Percentiles rank a stretch among this genome's conserved stretches.
Evolutionary conservation across 176 grass and related monocot species (phyloP).

Genomic region (Oryza rufipogon): DNA sequence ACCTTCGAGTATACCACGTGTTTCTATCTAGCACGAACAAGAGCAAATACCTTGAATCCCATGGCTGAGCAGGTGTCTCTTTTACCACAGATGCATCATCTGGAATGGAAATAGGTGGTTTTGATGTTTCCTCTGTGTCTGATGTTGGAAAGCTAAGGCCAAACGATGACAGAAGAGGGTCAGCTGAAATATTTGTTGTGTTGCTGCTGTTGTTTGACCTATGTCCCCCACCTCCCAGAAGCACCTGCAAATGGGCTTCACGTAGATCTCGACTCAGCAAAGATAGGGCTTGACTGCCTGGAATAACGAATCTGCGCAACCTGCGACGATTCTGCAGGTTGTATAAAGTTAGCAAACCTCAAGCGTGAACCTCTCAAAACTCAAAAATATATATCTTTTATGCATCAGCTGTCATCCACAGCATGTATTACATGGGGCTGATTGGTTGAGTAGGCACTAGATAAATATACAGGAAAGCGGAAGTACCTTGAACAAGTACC

Average conservation of each 20-base stretch:
- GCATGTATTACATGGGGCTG: neutral
- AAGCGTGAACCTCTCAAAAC: neutral
- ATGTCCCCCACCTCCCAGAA: conserved; percentile 70
- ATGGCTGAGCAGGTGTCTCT: conserved; percentile 45
- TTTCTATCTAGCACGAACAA: conserved; percentile 25
- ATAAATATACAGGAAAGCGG: neutral
- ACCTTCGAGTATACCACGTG: neutral
- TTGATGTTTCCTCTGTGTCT: conserved; percentile 71
- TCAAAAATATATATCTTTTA: neutral
- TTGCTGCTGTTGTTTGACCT: conserved; percentile 61
- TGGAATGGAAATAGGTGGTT: conserved; percentile 54
- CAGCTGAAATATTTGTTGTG: conserved; percentile 74
- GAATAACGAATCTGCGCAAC: conserved; percentile 75
- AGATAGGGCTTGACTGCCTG: conserved; percentile 81
- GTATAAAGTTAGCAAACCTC: conserved; percentile 34
- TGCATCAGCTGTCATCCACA: conserved; percentile 4
- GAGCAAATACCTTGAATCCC: conserved; percentile 61
- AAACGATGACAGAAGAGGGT: conserved; percentile 87
- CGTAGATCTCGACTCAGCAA: conserved; percentile 77
- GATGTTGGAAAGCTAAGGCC: conserved; percentile 74
- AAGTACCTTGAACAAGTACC: conserved; percentile 86
- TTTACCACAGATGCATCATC: conserved; percentile 51
- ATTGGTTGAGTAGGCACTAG: neutral
- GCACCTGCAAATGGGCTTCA: conserved; percentile 88
- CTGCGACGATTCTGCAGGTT: conserved; percentile 68